Base-by-base conservation (phyloP, 768 basidiomycete genomes). In the Russula foetens region DNA sequence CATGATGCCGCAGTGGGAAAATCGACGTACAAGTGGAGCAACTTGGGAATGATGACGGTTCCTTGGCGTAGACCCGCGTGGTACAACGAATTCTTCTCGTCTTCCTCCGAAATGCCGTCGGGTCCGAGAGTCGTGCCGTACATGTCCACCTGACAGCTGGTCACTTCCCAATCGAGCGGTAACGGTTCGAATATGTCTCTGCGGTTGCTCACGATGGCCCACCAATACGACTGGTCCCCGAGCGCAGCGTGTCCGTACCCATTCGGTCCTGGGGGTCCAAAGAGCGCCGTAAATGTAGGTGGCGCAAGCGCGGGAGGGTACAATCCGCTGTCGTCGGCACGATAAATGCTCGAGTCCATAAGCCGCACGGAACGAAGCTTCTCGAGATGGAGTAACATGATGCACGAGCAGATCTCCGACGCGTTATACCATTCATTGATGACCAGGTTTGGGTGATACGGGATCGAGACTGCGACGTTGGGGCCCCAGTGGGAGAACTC, bases 171-270 rank as follows among this genome's bases (percentile, higher is more conserved):
- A 59, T 79, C 79, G 65, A 70, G 78, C 57, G 69, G 70, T 54
- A 81, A 67, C 41, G 75, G 77, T 62, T 74, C 71, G 58, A 75
- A 77, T 11, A 80, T 66, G 39, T 78, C 75, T 15, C 68, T 71
- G 44, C 71, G 72, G 60, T 76, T 68, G 59, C 73, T 72, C 19
- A 79, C 75, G 61, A 81, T 78, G 49, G 79, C 79, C 79, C 79
- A 81, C 77, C 77, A 81, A 61, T 78, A 81, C 4, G 77, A 77
- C 67, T 81, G 79, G 66, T 80, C 80, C 39, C 79, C 79, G 29
- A 81, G 73, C 23, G 74, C 75, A 3, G 77, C 78, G 62, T 77
- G 67, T 60, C 78, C 78, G 19, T 69, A 71, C 2, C 76, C 77
- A 17, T 71, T 47, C 8, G 61, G 68, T 17, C 69, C 71, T 2